Conservation (phyloP, 2,329 filamentous ascomycete genomes). For the Myriangium duriaei region DNA sequence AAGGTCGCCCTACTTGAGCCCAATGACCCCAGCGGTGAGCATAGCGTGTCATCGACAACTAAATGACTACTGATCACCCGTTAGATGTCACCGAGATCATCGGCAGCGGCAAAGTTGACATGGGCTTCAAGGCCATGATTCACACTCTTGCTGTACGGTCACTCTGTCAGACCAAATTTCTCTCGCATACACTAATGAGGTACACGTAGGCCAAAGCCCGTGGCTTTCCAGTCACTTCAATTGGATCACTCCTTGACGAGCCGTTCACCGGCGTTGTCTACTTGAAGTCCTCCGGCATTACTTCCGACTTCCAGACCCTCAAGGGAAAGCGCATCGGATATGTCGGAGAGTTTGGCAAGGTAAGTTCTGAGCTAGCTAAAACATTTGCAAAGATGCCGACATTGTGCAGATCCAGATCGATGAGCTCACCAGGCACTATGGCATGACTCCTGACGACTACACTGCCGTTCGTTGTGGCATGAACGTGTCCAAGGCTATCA, state of each 20-base stretch:
- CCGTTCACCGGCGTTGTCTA: conserved; percentile 71
- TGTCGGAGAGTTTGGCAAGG: conserved; percentile 64
- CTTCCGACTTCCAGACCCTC: conserved; percentile 59
- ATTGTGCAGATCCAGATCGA: conserved; percentile 57
- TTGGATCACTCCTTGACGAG: conserved; percentile 65
- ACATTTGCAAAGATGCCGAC: conserved; percentile 19
- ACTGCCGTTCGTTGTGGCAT: conserved; percentile 67
- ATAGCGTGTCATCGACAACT: background rate
- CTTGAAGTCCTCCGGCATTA: conserved; percentile 62
- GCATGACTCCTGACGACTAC: conserved; percentile 61
- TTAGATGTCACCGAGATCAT: conserved; percentile 68
- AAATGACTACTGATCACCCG: background rate
- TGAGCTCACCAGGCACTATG: conserved; percentile 66
- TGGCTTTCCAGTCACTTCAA: conserved; percentile 57
- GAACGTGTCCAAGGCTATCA: conserved; percentile 69
- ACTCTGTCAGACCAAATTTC: too few relatives aligned
- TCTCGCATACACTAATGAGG: too few relatives aligned
- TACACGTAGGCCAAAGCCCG: conserved; percentile 59
- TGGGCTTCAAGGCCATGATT: conserved; percentile 77
- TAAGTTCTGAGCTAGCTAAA: conserved; percentile 19
- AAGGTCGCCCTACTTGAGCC: conserved; percentile 67
- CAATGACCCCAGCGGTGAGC: conserved; percentile 55
- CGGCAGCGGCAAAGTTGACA: conserved; percentile 60
- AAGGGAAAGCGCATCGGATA: conserved; percentile 69
- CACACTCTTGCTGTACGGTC: conserved; percentile 56